Evolutionary conservation across 768 basidiomycete species (phyloP), one percentile per base, ranked within the genome.

Genomic region (Boletus sp.): DNA sequence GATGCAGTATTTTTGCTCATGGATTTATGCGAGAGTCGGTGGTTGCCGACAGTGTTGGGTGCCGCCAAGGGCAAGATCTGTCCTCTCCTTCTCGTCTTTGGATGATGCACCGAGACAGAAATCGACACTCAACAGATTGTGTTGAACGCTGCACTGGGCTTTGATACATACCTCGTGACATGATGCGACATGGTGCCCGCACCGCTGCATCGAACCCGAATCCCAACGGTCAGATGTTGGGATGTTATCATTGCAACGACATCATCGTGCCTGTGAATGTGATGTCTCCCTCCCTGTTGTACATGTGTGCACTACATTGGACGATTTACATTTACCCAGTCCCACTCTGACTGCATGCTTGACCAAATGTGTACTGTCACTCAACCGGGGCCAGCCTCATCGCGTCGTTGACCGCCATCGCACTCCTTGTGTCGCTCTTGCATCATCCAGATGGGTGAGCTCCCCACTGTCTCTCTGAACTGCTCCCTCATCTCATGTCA

Each of bases 281-380:
- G 76, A 67, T 73, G 14, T 28, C 45, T 37, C 24, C n/a, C 2
- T 3, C 35, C 5, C 6, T n/a, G 8, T 9, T 15, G n/a, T 20
- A 14, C 12, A 15, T 11, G 12, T 15, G 5, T 18, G 11, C 4
- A 1, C 5, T 5, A 35, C 10, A 5, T 15, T n/a, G 50, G 28
- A 11, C 35, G 7, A 15, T 18, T 28, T 3, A 47, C 42, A 5
- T 24, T 9, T 6, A 20, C 1, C 7, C 58, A 81, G 86, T 84
- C 83, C 4, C 72, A 90, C 42, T 89, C 90, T 0, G 95, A 98
- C 70, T 82, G 94, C 41, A 96, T 95, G 4, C 82, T 98, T 11
- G 96, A 98, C 71, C 95, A 98, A 70, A 98, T 97, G 96, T 99
- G 96, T 69, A 98, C 96, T 1, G 96, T 99, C 30, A 98, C 95